Percentiles rank a stretch among this genome's conserved stretches.
phyloP scores from a whole-genome alignment of 257 asterid species.

The Coffea eugenioides region DNA sequence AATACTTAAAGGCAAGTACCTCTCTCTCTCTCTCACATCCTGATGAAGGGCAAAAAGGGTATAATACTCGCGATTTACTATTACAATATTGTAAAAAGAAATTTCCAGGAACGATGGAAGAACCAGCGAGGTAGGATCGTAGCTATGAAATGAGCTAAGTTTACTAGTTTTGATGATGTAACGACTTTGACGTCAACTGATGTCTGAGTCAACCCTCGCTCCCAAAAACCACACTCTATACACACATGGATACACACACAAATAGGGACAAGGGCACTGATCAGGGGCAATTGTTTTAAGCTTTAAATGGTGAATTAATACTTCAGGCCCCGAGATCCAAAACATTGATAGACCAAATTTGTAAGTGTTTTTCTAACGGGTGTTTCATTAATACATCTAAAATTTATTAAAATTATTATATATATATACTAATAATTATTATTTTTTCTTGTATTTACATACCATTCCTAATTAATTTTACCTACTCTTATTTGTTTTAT shows the following conservation, averaged over 20 bases:
- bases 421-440: too few species aligned
- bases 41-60: not conserved
- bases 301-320: too few species aligned
- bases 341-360: too few species aligned
- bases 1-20: conserved; percentile 12
- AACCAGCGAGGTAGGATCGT: conserved; percentile 34
- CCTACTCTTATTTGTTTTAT: too few species aligned
- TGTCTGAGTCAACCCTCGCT: conserved; percentile 23
- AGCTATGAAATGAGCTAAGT: conserved; percentile 3
- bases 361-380: too few species aligned
- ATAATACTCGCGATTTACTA: not conserved
- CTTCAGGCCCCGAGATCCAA: too few species aligned
- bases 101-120: conserved; percentile 47
- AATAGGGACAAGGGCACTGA: not conserved
- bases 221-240: not conserved
- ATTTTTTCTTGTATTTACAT: too few species aligned
- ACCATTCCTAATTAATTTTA: too few species aligned
- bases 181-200: conserved; percentile 40
- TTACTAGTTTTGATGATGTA: conserved; percentile 19
- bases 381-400: too few species aligned
- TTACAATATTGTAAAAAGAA: conserved; percentile 21
- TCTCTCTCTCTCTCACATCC: not conserved
- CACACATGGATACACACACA: not conserved
- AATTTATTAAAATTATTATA: too few species aligned
- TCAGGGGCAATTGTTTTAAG: too few species aligned